Percentiles rank a stretch among this genome's conserved stretches.
Conservation (phyloP, 345 rosid genomes). For the Anastatica hierochuntica region DNA sequence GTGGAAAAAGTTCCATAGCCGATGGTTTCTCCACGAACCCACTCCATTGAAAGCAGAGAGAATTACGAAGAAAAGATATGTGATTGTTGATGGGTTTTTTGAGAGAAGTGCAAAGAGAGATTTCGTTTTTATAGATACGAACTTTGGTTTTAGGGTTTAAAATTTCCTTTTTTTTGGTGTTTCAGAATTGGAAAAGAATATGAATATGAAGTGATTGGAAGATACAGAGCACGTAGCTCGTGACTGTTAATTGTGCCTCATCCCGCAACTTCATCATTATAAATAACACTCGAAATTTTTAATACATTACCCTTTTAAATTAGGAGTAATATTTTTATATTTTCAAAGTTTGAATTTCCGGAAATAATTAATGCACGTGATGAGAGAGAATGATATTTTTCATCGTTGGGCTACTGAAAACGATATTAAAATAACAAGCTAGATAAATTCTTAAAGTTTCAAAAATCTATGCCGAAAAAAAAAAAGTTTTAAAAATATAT, state of each 20-base stretch:
- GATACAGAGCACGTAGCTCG: slow-evolving; percentile 22
- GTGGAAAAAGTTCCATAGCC: slow-evolving; percentile 59
- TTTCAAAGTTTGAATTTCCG: neutral
- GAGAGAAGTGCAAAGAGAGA: neutral
- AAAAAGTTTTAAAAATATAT: neutral
- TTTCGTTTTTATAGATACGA: slow-evolving; percentile 9
- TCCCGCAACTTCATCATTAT: slow-evolving; percentile 11
- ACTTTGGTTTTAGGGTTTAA: neutral
- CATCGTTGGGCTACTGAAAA: slow-evolving; percentile 7
- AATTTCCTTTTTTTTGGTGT: neutral
- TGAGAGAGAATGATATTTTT: slow-evolving; percentile 12
- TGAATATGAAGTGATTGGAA: slow-evolving; percentile 1
- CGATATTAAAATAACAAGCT: neutral
- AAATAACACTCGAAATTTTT: neutral
- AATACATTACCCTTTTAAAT: too few species aligned
- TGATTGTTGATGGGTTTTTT: neutral
- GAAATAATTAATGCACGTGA: slow-evolving; percentile 23
- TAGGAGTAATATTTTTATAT: neutral
- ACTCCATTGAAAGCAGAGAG: slow-evolving; percentile 32
- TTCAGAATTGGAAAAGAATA: neutral
- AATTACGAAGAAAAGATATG: neutral
- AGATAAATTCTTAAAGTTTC: neutral
- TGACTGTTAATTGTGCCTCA: slow-evolving; percentile 14
- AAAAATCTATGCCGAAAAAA: neutral
- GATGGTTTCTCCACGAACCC: slow-evolving; percentile 55